Conservation (phyloP, 768 basidiomycete species). For the Tubosaeta sp. region DNA sequence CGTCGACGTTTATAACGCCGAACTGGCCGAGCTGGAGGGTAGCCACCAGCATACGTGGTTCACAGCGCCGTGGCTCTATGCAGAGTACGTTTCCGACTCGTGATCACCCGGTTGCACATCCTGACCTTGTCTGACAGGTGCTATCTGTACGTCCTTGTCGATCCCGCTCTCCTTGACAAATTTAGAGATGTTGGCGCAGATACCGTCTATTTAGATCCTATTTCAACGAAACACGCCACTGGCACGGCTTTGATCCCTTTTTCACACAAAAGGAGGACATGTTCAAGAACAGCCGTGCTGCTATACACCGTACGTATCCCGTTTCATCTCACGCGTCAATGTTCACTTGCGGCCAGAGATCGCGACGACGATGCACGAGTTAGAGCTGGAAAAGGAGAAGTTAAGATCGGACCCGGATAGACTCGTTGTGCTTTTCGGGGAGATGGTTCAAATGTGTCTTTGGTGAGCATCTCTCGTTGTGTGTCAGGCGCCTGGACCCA, state of each 20-base stretch:
- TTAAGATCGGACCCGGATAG: slow-evolving; percentile 48
- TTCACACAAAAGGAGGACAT: slow-evolving; percentile 71
- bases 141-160: slow-evolving; percentile 52
- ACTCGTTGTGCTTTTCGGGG: slow-evolving; percentile 63
- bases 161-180: background rate
- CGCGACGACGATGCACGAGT: slow-evolving; percentile 64
- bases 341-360: slow-evolving; percentile 48
- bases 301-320: slow-evolving; percentile 65
- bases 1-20: slow-evolving; percentile 69
- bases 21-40: slow-evolving; percentile 50
- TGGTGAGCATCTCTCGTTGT: slow-evolving; percentile 39
- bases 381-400: slow-evolving; percentile 46
- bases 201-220: slow-evolving; percentile 80
- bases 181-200: slow-evolving; percentile 34
- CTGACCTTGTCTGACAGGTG: slow-evolving; percentile 42
- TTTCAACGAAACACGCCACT: slow-evolving; percentile 62
- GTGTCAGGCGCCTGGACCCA: slow-evolving; percentile 3
- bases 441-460: slow-evolving; percentile 89
- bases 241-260: slow-evolving; percentile 84
- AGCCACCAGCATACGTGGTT: slow-evolving; percentile 74
- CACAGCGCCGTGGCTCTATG: slow-evolving; percentile 91
- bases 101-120: slow-evolving; percentile 1
- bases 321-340: background rate
- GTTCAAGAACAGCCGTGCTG: slow-evolving; percentile 72
- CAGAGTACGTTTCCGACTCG: slow-evolving; percentile 58